A percentile compares a stretch with the other conserved stretches of the same genome.
These are phyloP conservation scores for Triticum urartu DNA, from an alignment of 176 grass and related monocot genomes.

Conservation along the genomic window DNA sequence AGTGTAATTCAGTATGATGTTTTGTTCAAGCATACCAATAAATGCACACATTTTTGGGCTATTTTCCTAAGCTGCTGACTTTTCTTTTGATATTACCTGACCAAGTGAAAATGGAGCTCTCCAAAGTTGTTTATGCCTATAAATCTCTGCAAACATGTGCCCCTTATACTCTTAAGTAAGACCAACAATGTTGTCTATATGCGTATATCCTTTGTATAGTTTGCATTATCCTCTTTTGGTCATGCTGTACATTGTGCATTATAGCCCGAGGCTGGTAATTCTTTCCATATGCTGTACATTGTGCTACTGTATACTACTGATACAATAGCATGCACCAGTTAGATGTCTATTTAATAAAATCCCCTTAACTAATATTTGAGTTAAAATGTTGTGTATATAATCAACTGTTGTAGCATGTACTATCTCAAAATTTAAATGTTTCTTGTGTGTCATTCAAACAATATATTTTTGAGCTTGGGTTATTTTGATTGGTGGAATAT, in stretches of 20 bases:
- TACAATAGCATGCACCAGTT: background rate
- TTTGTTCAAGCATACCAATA: background rate
- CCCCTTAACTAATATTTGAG: background rate
- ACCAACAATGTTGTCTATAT: background rate
- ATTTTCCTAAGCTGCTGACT: background rate
- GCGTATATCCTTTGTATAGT: background rate
- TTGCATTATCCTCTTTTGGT: background rate
- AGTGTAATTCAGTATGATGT: background rate
- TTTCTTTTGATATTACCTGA: slow-evolving; percentile 9
- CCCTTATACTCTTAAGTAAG: background rate
- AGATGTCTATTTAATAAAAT: background rate
- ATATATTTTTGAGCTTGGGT: background rate
- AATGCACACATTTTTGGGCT: background rate
- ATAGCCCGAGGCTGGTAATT: background rate
- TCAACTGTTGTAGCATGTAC: background rate
- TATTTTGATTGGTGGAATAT: background rate
- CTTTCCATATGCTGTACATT: background rate
- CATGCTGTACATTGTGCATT: background rate
- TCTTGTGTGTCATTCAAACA: background rate
- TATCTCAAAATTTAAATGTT: background rate
- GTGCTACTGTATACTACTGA: background rate
- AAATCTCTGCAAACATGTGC: background rate
- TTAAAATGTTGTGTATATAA: background rate
- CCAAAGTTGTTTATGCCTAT: background rate
- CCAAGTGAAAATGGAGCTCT: background rate